Evolutionary conservation across 352 stramenopile species (phyloP).

Genomic region (Phytopythium boreale): DNA sequence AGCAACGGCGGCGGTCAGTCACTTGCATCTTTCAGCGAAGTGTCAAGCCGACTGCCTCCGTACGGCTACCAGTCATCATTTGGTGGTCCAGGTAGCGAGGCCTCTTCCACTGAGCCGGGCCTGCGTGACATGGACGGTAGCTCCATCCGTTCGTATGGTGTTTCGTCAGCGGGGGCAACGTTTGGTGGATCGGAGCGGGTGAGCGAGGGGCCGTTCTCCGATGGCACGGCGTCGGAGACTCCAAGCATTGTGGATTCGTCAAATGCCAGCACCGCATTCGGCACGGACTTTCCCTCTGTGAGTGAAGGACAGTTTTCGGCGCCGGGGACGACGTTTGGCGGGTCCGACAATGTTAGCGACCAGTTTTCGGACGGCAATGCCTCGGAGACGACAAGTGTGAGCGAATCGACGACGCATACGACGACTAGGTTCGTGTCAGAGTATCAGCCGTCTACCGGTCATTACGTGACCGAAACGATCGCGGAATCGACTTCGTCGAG

Average conservation of each 20-base stretch:
- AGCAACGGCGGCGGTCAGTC: slow-evolving; percentile 2
- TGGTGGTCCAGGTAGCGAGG: slow-evolving; percentile 35
- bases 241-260: slow-evolving; percentile 70
- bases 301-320: slow-evolving; percentile 69
- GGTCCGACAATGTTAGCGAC: slow-evolving; percentile 57
- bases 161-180: slow-evolving; percentile 74
- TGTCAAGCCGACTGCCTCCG: slow-evolving; percentile 2
- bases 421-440: slow-evolving; percentile 36
- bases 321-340: slow-evolving; percentile 55
- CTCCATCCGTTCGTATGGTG: slow-evolving; percentile 65
- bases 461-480: slow-evolving; percentile 34
- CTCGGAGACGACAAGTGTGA: slow-evolving; percentile 53
- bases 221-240: slow-evolving; percentile 65
- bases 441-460: slow-evolving; percentile 25
- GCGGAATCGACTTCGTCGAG: background rate
- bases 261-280: slow-evolving; percentile 73
- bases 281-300: slow-evolving; percentile 71
- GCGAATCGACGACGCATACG: slow-evolving; percentile 36
- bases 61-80: slow-evolving; percentile 38
- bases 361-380: slow-evolving; percentile 59
- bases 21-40: slow-evolving; percentile 8
- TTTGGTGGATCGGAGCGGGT: slow-evolving; percentile 72
- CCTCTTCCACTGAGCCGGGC: slow-evolving; percentile 23
- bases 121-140: slow-evolving; percentile 40
- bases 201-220: slow-evolving; percentile 62